Base-by-base conservation (phyloP, 164 flowering plant genomes). In the Cinnamomum micranthum region DNA sequence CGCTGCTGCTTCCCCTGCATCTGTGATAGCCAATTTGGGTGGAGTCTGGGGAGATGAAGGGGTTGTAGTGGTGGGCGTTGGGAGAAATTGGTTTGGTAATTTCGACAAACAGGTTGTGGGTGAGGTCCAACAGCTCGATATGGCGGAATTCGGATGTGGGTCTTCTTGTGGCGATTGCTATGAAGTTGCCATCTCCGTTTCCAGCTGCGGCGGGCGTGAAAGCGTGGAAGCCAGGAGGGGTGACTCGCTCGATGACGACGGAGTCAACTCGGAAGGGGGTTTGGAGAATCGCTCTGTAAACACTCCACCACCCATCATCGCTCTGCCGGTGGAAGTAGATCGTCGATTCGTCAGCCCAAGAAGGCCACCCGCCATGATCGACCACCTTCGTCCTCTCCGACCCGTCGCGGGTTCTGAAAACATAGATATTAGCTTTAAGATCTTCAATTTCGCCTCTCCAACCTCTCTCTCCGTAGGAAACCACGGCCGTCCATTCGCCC, bases 301-400 rank as follows among this genome's bases (percentile, higher is more conserved):
- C 81, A 70, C 97, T 89, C 97, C 90, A 89, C 89, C 91, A 87
- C 24, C 91, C 92, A 74, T 92, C 94, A 2, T 80, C 86, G 68
- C 90, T 84, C 64, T 82, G 81, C 28, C 92, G 74, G 70, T 94
- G 98, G 76, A 92, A 94, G 71, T 84, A 94, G 25, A 94, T 70
- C 28, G 91, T 90, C 1, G 77, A 85, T 0, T 94, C 98, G 67
- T 90, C 92, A 3, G 79, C 82, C 97, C 97, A 94, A 73, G 85
- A 73, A 77, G 98, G 98, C 98, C 98, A 94, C 17, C 98, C 97
- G 47, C 98, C 98, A 77, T 88, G 91, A 20, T 86, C 86, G 0
- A 88, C 91, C 19, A 91, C 80, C 82, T 85, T 87, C 67, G 85
- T 85, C 78, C 98, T 84, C 22, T 74, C 76, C 47, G 89, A 78